Evolutionary conservation across 495 filamentous ascomycete genomes (phyloP).

Genomic region (Penicillium daleae): DNA sequence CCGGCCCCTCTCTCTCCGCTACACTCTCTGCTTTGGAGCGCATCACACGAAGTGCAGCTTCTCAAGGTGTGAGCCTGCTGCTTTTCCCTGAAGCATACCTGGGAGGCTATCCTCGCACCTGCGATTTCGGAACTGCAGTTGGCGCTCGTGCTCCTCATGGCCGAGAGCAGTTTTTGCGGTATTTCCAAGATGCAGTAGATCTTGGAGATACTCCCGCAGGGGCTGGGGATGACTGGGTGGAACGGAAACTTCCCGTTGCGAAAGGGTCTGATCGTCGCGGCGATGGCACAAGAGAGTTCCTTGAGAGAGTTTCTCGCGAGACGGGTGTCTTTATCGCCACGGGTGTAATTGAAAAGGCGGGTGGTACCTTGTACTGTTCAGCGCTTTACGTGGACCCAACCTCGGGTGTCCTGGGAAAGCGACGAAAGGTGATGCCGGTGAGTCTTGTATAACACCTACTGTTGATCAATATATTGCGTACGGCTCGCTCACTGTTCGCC

Average conservation of each 20-base stretch:
- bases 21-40: conserved; percentile 68
- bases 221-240: conserved; percentile 73
- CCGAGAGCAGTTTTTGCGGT: conserved; percentile 80
- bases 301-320: conserved; percentile 74
- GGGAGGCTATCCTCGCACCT: conserved; percentile 87
- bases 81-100: conserved; percentile 94
- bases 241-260: conserved; percentile 59
- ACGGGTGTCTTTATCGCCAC: conserved; percentile 80
- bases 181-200: conserved; percentile 80
- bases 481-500: background rate
- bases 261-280: conserved; percentile 59
- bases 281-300: conserved; percentile 80
- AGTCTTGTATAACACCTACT: conserved; percentile 19
- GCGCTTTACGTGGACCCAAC: conserved; percentile 82
- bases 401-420: conserved; percentile 76
- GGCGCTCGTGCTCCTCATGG: conserved; percentile 70
- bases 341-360: conserved; percentile 80
- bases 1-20: conserved; percentile 61
- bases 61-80: conserved; percentile 67
- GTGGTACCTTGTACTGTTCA: conserved; percentile 82
- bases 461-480: background rate
- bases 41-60: conserved; percentile 50
- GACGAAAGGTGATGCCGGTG: conserved; percentile 91
- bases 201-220: conserved; percentile 83
- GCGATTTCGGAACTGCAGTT: conserved; percentile 74